Base-by-base conservation (phyloP, 1,139 yeast genomes). In the Sugiyamaella xylanicola region DNA sequence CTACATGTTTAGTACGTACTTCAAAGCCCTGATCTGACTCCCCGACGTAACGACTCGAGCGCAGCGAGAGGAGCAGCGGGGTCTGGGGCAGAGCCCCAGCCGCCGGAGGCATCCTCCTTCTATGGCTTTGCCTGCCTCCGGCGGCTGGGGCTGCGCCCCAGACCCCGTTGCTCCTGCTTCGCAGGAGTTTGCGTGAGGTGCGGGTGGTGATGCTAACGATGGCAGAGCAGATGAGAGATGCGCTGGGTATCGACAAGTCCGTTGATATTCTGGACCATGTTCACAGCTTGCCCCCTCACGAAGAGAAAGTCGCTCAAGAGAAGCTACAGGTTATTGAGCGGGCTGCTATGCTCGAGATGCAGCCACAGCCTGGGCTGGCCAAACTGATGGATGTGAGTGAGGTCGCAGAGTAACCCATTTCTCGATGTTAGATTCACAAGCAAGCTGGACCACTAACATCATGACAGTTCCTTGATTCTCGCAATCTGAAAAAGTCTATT, bases 311-410 rank as follows among this genome's bases (percentile, higher is more conserved):
- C 19, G 87, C 87, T 0, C 77, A 79, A 29, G 65, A 65, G 15
- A 75, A 73, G 54, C 72, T 84, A n/a, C 73, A 75, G 32, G 68
- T 59, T 0, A 81, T 84, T 19, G 89, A 84, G 63, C 71, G 76
- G 20, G 70, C 72, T 39, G 86, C 87, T 1, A 84, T 84, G 88
- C 64, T 70, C 4, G 75, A 77, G 56, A 84, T 84, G 84, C 70
- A 66, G 47, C 84, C 86, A 1, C 84, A 82, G 58, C 77, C 77
- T 47, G 77, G 76, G 1, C 59, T 74, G 44, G 51, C 47, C 16
- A 66, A 66, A 44, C 61, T 74, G 37, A 69, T 74, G 73, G 62
- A 59, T 29, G 68, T 65, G 56, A 15, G 68, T 45, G 7, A n/a
- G n/a, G n/a, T n/a, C n/a, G n/a, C n/a, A n/a, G n/a, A n/a, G n/a